phyloP scores from a whole-genome alignment of 306 rosid species.

The Medicago ruthenica region DNA sequence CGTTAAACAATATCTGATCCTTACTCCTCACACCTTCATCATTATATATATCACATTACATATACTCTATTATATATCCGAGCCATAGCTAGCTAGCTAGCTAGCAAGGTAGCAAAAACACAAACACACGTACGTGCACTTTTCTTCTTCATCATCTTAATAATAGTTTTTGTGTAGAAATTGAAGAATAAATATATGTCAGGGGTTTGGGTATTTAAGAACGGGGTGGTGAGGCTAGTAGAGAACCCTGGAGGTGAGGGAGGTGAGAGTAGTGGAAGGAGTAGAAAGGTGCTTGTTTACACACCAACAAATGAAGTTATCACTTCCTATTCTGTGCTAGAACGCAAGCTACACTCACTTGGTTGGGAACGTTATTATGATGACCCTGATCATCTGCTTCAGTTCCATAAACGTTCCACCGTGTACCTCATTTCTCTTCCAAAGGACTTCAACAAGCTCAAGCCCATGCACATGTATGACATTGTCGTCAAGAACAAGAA shows the following conservation, averaged over 20 bases:
- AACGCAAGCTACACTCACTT: slow-evolving; percentile 57
- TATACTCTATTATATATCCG: not conserved
- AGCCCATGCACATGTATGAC: slow-evolving; percentile 94
- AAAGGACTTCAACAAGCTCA: slow-evolving; percentile 74
- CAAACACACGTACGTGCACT: not conserved
- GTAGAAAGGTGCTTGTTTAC: slow-evolving; percentile 73
- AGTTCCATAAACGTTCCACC: slow-evolving; percentile 83
- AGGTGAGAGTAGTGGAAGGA: slow-evolving; percentile 17
- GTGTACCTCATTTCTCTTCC: slow-evolving; percentile 91
- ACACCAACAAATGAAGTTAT: slow-evolving; percentile 70
- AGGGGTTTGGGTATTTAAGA: slow-evolving; percentile 94
- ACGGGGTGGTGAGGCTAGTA: slow-evolving; percentile 84
- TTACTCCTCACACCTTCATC: slow-evolving; percentile 3
- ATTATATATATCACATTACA: not conserved
- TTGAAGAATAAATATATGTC: slow-evolving; percentile 50
- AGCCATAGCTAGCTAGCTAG: not conserved
- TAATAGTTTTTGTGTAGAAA: not conserved
- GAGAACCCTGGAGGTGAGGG: slow-evolving; percentile 73
- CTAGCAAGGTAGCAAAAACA: not conserved
- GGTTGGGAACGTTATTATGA: slow-evolving; percentile 98
- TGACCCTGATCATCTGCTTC: slow-evolving; percentile 83
- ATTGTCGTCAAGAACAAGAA: slow-evolving; percentile 89
- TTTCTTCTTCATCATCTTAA: not conserved
- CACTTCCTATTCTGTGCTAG: slow-evolving; percentile 60
- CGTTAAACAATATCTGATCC: not conserved